These are phyloP conservation scores for Hammondia hammondi DNA, from an alignment of 169 alveolate genomes.

Conservation along the genomic window DNA sequence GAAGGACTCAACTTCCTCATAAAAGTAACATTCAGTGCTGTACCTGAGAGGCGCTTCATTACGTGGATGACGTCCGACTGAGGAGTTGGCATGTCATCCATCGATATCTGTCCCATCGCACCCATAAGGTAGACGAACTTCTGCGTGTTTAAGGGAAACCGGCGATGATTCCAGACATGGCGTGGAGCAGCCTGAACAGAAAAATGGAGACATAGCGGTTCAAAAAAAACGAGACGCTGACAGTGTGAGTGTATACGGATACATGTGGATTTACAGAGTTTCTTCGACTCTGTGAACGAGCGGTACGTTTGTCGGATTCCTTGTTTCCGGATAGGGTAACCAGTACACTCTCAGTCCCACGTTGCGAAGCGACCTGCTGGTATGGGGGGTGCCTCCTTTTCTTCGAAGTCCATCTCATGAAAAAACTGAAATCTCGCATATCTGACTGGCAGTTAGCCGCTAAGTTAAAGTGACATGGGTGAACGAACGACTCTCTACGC, in stretches of 20 bases:
- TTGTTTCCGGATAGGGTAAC: too few relatives aligned
- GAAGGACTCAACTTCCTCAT: conserved; percentile 30
- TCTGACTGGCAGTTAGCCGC: background rate
- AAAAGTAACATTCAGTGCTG: conserved; percentile 30
- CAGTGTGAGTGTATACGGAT: too few relatives aligned
- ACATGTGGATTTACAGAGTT: too few relatives aligned
- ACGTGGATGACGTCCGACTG: conserved; percentile 46
- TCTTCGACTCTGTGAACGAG: too few relatives aligned
- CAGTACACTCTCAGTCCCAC: too few relatives aligned
- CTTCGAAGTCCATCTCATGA: too few relatives aligned
- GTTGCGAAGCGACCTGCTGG: too few relatives aligned
- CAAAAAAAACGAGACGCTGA: background rate
- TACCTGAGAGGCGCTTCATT: conserved; percentile 17
- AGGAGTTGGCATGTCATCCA: conserved; percentile 55
- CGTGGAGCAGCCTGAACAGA: conserved; percentile 49
- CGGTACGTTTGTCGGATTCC: too few relatives aligned
- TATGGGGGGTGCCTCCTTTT: too few relatives aligned
- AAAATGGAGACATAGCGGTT: background rate
- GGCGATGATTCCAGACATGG: conserved; percentile 52
- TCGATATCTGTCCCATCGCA: conserved; percentile 50
- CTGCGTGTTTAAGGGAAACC: conserved; percentile 61
- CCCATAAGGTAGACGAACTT: conserved; percentile 64
- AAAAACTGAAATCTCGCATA: background rate
- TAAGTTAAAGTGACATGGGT: too few relatives aligned
- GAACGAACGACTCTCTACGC: background rate